These are phyloP conservation scores for Skeletonema costatum DNA, from an alignment of 108 stramenopile genomes.

Conservation along the genomic window DNA sequence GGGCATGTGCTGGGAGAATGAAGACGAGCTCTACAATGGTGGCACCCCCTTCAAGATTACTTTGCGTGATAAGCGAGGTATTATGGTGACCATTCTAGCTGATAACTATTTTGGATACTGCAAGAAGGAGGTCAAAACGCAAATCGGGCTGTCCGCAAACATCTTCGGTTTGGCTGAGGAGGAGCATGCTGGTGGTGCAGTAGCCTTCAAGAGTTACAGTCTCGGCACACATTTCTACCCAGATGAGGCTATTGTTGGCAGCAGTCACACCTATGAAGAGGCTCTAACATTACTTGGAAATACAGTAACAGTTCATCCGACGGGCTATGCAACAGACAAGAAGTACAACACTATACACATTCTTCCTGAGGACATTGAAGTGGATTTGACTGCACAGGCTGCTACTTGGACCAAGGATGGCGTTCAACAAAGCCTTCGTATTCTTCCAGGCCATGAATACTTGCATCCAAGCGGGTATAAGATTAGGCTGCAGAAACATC, in stretches of 20 bases:
- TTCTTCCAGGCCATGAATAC: constrained; percentile 55
- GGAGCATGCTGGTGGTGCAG: constrained; percentile 63
- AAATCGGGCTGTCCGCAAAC: constrained; percentile 60
- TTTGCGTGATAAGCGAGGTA: constrained; percentile 58
- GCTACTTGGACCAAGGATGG: constrained; percentile 53
- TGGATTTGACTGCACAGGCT: constrained; percentile 42
- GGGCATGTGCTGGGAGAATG: constrained; percentile 57
- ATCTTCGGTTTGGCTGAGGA: constrained; percentile 61
- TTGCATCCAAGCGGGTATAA: constrained; percentile 59
- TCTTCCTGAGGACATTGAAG: constrained; percentile 54
- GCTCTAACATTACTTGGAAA: constrained; percentile 53
- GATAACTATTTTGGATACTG: constrained; percentile 70
- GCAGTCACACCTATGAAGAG: constrained; percentile 43
- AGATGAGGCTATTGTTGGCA: constrained; percentile 39
- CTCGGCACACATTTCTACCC: constrained; percentile 54
- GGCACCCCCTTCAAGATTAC: constrained; percentile 66
- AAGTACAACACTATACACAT: constrained; percentile 54
- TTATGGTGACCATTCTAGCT: constrained; percentile 67
- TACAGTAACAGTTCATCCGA: constrained; percentile 46
- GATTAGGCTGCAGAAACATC: constrained; percentile 49
- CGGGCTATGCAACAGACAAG: constrained; percentile 67
- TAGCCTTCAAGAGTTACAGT: constrained; percentile 57
- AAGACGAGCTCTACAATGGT: constrained; percentile 56
- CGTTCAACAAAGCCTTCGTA: constrained; percentile 34
- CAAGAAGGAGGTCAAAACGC: constrained; percentile 67